These are phyloP conservation scores for Kodamaea leandrae DNA, from an alignment of 805 yeast genomes.

Conservation along the genomic window DNA sequence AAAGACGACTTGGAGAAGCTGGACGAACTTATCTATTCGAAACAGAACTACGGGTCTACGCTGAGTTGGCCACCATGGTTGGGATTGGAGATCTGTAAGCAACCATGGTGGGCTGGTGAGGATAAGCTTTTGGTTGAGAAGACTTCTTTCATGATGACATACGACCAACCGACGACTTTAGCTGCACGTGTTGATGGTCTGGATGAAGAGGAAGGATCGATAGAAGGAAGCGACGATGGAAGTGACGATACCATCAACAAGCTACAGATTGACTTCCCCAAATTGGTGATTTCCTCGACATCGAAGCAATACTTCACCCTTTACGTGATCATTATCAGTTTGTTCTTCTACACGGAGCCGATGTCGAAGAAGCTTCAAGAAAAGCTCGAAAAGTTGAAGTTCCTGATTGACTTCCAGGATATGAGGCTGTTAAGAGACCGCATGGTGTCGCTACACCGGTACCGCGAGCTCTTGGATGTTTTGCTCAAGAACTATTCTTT, in stretches of 20 bases:
- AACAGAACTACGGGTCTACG: constrained; percentile 58
- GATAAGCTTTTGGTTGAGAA: constrained; percentile 58
- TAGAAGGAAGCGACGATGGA: background rate
- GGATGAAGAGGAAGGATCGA: constrained; percentile 3
- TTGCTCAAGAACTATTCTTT: constrained; percentile 49
- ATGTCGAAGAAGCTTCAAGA: constrained; percentile 54
- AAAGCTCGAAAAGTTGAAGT: constrained; percentile 59
- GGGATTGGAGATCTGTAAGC: constrained; percentile 60
- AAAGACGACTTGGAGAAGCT: constrained; percentile 40
- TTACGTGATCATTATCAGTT: constrained; percentile 57
- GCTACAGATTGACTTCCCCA: constrained; percentile 65
- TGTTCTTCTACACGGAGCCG: constrained; percentile 76
- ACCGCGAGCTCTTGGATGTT: constrained; percentile 38
- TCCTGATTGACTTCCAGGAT: constrained; percentile 71
- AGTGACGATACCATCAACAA: constrained; percentile 19
- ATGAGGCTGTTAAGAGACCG: constrained; percentile 46
- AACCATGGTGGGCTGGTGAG: constrained; percentile 40
- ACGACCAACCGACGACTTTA: constrained; percentile 42
- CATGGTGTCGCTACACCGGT: constrained; percentile 49
- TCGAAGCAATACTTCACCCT: constrained; percentile 70
- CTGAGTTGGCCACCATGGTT: constrained; percentile 88
- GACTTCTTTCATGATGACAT: constrained; percentile 59
- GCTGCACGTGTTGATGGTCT: constrained; percentile 16
- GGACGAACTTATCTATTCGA: constrained; percentile 44
- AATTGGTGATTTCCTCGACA: constrained; percentile 63